phyloP scores from a whole-genome alignment of 257 asterid species.

The Verbena officinalis region DNA sequence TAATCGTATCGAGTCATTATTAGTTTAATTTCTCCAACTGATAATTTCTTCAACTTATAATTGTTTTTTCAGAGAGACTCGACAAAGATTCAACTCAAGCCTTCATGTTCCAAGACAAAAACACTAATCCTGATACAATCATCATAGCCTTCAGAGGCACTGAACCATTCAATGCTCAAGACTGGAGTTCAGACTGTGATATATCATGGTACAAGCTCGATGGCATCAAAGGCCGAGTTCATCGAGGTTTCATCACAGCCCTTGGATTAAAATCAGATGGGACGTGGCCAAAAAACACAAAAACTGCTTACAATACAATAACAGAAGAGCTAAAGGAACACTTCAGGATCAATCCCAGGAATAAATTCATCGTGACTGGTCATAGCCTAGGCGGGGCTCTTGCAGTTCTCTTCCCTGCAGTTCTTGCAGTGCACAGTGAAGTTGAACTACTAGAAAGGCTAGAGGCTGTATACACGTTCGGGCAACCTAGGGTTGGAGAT shows the following conservation, averaged over 20 bases:
- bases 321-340: conserved; percentile 33
- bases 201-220: conserved; percentile 49
- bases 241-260: conserved; percentile 64
- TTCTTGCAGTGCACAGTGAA: conserved; percentile 49
- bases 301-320: conserved; percentile 46
- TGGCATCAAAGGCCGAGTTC: conserved; percentile 47
- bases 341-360: background rate
- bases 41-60: background rate
- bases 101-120: conserved; percentile 43
- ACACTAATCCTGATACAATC: conserved; percentile 27
- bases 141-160: conserved; percentile 59
- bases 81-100: conserved; percentile 48
- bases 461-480: conserved; percentile 62
- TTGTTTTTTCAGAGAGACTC: conserved; percentile 34
- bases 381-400: conserved; percentile 83
- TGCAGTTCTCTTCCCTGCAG: conserved; percentile 54
- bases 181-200: conserved; percentile 57
- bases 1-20: conserved; percentile 14
- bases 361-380: conserved; percentile 55
- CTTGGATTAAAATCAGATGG: conserved; percentile 47
- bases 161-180: conserved; percentile 40
- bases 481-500: conserved; percentile 78
- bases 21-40: too few relatives aligned
- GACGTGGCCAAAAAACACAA: conserved; percentile 34
- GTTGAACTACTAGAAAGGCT: conserved; percentile 41